These are phyloP conservation scores for Cystoderma amianthinum DNA, from an alignment of 768 basidiomycete species.

Conservation along the genomic window DNA sequence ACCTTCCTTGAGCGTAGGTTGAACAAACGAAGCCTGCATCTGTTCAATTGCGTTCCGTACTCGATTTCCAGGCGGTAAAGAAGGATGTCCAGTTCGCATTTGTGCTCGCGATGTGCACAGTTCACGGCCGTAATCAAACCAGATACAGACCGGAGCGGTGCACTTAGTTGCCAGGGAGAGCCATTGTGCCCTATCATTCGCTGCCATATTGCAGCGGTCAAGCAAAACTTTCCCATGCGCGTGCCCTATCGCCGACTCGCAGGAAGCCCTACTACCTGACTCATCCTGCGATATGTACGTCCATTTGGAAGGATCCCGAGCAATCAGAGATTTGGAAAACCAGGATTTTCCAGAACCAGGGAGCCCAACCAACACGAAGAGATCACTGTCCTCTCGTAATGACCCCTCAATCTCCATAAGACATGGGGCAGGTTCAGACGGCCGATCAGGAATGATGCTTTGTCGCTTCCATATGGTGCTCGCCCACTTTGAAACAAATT, in stretches of 20 bases:
- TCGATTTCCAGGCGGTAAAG: constrained; percentile 45
- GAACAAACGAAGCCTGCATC: constrained; percentile 38
- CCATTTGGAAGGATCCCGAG: constrained; percentile 37
- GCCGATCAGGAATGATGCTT: constrained; percentile 39
- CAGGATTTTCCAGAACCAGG: constrained; percentile 59
- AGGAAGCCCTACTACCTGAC: constrained; percentile 36
- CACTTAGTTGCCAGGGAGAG: constrained; percentile 45
- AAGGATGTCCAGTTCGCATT: constrained; percentile 50
- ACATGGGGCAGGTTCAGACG: constrained; percentile 44
- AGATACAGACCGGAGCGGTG: constrained; percentile 37
- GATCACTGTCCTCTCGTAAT: constrained; percentile 25
- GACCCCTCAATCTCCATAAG: constrained; percentile 35
- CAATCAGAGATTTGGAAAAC: constrained; percentile 39
- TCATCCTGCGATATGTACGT: constrained; percentile 51
- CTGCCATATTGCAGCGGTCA: constrained; percentile 50
- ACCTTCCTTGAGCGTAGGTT: constrained; percentile 42
- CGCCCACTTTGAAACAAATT: constrained; percentile 51
- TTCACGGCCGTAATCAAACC: constrained; percentile 45
- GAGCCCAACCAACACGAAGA: constrained; percentile 52
- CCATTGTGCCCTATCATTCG: constrained; percentile 41
- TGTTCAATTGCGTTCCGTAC: constrained; percentile 50
- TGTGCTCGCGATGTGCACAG: constrained; percentile 51
- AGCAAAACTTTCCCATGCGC: constrained; percentile 34
- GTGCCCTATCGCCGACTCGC: constrained; percentile 44
- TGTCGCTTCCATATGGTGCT: constrained; percentile 54